phyloP scores from a whole-genome alignment of 352 stramenopile genomes.

The Phytophthora pseudosyringae region DNA sequence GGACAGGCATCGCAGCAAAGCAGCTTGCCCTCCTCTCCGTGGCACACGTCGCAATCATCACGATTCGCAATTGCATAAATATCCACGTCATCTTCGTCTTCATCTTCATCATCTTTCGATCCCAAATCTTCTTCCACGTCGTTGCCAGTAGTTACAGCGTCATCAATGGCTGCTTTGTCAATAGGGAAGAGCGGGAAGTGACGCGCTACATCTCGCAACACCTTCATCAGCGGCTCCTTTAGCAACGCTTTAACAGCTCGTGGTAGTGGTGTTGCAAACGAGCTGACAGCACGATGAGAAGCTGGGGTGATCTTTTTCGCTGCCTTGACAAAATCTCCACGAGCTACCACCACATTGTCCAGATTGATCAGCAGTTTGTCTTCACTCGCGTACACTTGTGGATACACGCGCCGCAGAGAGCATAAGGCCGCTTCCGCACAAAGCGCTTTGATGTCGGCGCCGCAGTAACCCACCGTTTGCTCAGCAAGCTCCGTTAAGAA shows the following conservation, averaged over 20 bases:
- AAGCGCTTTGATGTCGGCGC: constrained; percentile 92
- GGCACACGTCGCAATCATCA: constrained; percentile 75
- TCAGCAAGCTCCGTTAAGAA: constrained; percentile 85
- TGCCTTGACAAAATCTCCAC: constrained; percentile 72
- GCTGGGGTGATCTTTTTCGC: constrained; percentile 85
- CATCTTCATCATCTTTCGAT: constrained; percentile 33
- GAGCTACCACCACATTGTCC: constrained; percentile 73
- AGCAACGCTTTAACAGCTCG: constrained; percentile 58
- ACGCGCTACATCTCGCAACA: constrained; percentile 53
- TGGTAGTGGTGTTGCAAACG: constrained; percentile 79
- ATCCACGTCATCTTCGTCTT: constrained; percentile 67
- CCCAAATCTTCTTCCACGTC: constrained; percentile 1
- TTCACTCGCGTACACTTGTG: constrained; percentile 86
- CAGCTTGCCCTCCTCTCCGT: constrained; percentile 63
- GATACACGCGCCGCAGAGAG: constrained; percentile 85
- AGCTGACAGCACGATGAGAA: constrained; percentile 75
- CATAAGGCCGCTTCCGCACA: constrained; percentile 91
- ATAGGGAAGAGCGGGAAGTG: constrained; percentile 76
- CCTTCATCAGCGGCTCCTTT: constrained; percentile 37
- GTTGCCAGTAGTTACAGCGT: constrained; percentile 27
- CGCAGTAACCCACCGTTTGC: constrained; percentile 89
- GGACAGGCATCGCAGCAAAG: constrained; percentile 71
- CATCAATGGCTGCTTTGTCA: constrained; percentile 50
- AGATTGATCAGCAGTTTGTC: constrained; percentile 83
- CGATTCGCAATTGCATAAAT: constrained; percentile 72